Conservation (phyloP, 2,329 filamentous ascomycete genomes). For the Ramularia endophylla region DNA sequence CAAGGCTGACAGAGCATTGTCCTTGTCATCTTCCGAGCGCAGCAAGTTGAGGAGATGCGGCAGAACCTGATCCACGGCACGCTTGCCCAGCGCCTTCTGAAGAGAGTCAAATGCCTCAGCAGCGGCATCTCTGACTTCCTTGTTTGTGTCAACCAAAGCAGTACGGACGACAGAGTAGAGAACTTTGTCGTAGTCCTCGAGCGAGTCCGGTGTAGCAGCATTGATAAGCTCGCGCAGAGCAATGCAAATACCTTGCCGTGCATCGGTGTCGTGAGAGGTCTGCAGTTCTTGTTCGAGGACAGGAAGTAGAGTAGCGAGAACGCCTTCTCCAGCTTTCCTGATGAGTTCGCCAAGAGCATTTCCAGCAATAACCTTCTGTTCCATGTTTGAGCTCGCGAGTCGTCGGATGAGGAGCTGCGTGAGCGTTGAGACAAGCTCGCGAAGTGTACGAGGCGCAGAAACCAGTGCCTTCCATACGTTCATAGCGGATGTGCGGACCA, state of each 20-base stretch:
- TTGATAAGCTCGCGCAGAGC: slow-evolving; percentile 89
- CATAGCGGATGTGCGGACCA: slow-evolving; percentile 85
- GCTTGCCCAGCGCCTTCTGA: slow-evolving; percentile 90
- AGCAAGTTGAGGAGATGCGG: slow-evolving; percentile 88
- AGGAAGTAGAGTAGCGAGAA: slow-evolving; percentile 79
- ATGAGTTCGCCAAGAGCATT: slow-evolving; percentile 96
- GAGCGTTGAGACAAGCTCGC: slow-evolving; percentile 90
- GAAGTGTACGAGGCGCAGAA: slow-evolving; percentile 82
- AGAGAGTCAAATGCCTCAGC: slow-evolving; percentile 95
- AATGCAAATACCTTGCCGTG: slow-evolving; percentile 95
- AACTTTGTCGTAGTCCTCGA: slow-evolving; percentile 92
- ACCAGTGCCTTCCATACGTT: slow-evolving; percentile 97
- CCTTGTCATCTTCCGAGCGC: slow-evolving; percentile 75
- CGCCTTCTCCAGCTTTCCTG: slow-evolving; percentile 90
- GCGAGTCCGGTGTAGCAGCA: slow-evolving; percentile 77
- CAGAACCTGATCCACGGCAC: slow-evolving; percentile 88
- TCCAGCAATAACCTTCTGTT: slow-evolving; percentile 97
- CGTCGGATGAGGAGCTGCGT: slow-evolving; percentile 92
- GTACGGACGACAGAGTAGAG: slow-evolving; percentile 91
- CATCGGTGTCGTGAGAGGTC: slow-evolving; percentile 81
- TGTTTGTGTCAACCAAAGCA: slow-evolving; percentile 82
- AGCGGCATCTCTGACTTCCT: slow-evolving; percentile 87
- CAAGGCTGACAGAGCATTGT: slow-evolving; percentile 87
- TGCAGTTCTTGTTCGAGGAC: slow-evolving; percentile 89
- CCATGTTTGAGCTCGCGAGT: slow-evolving; percentile 92